Evolutionary conservation across 148 eudicot species (phyloP).

Genomic region (Chenopodium quinoa): DNA sequence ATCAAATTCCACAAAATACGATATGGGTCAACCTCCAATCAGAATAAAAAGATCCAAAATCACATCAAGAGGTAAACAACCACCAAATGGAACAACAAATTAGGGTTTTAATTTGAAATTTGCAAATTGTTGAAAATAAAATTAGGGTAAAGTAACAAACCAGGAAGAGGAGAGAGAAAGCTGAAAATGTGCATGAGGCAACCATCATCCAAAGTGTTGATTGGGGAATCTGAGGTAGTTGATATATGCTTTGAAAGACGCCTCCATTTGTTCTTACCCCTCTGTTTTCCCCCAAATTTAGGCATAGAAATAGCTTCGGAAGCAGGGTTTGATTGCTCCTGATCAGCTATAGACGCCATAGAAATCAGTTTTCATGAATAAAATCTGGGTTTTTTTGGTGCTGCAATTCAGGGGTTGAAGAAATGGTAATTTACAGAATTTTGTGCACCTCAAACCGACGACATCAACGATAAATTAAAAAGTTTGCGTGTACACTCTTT

Average conservation of each 20-base stretch:
- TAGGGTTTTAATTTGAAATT: neutral
- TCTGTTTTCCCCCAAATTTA: conserved; percentile 24
- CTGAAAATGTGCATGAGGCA: conserved; percentile 96
- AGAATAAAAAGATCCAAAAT: conserved; percentile 7
- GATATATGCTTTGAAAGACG: conserved; percentile 29
- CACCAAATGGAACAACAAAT: neutral
- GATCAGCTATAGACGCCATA: conserved; percentile 20
- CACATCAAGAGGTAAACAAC: neutral
- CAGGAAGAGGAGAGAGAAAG: conserved; percentile 93
- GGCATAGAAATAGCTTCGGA: neutral
- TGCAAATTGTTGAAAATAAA: neutral
- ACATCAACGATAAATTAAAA: neutral
- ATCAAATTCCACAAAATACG: neutral
- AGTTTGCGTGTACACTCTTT: no score
- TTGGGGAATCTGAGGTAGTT: conserved; percentile 18
- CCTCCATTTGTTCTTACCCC: conserved; percentile 39
- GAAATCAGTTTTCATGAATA: neutral
- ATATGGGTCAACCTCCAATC: neutral
- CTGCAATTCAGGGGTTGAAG: neutral
- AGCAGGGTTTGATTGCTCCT: neutral
- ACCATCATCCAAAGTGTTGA: conserved; percentile 83
- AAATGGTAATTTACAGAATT: neutral
- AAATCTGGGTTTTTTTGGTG: neutral
- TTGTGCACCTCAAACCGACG: neutral
- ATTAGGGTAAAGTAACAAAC: conserved; percentile 30